Percentiles rank a stretch among this genome's conserved stretches.
Evolutionary conservation across 495 filamentous ascomycete genomes (phyloP).

Genomic region (Talaromyces ruber): DNA sequence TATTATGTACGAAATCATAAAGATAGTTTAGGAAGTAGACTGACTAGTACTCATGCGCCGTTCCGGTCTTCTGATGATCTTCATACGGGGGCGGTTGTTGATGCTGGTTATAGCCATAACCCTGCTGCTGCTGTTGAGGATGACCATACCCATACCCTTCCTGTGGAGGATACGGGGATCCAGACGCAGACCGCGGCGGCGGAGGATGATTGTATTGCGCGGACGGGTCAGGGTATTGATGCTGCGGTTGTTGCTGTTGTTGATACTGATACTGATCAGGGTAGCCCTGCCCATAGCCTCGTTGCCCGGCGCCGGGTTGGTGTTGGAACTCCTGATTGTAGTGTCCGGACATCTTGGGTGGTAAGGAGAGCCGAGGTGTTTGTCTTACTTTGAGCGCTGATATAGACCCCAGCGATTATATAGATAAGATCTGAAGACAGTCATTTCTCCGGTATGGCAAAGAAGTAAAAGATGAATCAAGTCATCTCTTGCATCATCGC

Average conservation of each 20-base stretch:
- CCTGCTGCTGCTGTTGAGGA: not conserved
- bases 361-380: not conserved
- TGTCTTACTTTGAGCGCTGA: no score
- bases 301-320: not conserved
- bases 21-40: constrained; percentile 4
- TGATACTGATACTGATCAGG: constrained; percentile 10
- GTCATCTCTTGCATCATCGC: not conserved
- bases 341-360: constrained; percentile 43
- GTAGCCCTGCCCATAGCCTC: constrained; percentile 19
- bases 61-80: not conserved
- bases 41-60: constrained; percentile 25
- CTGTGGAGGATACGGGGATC: not conserved
- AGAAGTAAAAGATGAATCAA: not conserved
- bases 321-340: constrained; percentile 18
- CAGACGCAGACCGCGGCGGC: not conserved
- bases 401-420: no score
- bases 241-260: not conserved
- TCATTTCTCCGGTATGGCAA: not conserved
- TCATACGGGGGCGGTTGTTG: constrained; percentile 9
- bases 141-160: not conserved
- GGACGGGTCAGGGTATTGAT: constrained; percentile 14
- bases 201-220: constrained; percentile 22
- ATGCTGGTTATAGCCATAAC: not conserved
- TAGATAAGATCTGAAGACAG: not conserved
- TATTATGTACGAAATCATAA: constrained; percentile 16